These are phyloP conservation scores for Zhuliangozyma blackwelliae DNA, from an alignment of 1,139 yeast genomes.

Conservation along the genomic window DNA sequence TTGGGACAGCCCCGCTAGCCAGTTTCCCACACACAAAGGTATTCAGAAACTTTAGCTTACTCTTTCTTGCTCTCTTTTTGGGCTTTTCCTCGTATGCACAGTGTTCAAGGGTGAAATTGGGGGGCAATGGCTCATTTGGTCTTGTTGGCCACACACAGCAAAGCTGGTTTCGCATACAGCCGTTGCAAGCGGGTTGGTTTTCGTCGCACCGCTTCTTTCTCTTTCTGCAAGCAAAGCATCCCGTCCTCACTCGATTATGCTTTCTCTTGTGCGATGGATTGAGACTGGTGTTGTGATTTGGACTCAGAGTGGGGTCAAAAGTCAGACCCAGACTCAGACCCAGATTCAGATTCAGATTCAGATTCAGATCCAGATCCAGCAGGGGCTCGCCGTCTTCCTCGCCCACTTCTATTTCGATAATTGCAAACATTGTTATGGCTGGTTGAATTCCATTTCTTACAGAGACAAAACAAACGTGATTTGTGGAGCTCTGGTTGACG, in stretches of 20 bases:
- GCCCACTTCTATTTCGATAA: no score
- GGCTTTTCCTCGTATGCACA: neutral
- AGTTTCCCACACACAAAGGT: no score
- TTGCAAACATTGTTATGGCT: no score
- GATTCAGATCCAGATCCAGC: no score
- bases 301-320: no score
- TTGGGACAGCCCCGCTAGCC: no score
- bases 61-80: neutral
- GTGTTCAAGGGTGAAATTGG: slow-evolving; percentile 3
- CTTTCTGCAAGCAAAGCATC: slow-evolving; percentile 16
- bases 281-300: no score
- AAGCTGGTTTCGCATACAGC: slow-evolving; percentile 13
- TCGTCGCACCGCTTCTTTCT: slow-evolving; percentile 26
- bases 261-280: neutral
- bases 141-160: slow-evolving; percentile 5
- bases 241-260: slow-evolving; percentile 7
- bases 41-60: neutral
- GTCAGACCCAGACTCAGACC: no score
- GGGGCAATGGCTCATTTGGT: slow-evolving; percentile 4
- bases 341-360: no score
- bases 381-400: no score
- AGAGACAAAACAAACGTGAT: neutral
- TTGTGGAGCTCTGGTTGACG: no score
- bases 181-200: slow-evolving; percentile 20
- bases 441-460: neutral